Evolutionary conservation across 1,284 basidiomycete genomes (phyloP), one percentile per base, ranked within the genome.

Genomic region (Moesziomyces aphidis): DNA sequence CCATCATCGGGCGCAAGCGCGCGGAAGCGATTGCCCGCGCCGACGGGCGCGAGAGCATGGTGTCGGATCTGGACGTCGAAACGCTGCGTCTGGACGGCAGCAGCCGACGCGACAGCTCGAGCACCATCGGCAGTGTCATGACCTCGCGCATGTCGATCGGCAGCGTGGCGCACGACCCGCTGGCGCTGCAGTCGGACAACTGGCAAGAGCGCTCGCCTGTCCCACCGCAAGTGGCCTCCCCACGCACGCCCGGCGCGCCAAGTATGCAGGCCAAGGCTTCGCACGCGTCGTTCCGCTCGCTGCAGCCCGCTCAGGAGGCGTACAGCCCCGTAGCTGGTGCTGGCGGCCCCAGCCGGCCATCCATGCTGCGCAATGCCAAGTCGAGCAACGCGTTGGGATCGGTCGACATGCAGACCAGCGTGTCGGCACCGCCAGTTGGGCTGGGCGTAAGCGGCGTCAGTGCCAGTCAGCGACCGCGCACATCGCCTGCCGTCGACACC

Each of bases 51-150:
- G 79, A 76, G 31, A 78, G 75, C 49, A 68, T 82, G 61, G 73
- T 81, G 5, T 82, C 80, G 7, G 80, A 82, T 43, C 74, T 82
- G 34, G 80, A 82, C 43, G 80, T 82, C 45, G 80, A 82, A 60
- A 82, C 79, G 39, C 56, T 82, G 45, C 69, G 79, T 4, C 63
- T 82, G 22, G 79, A 81, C 42, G 78, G 64, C 9, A 76, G 77
- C 65, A 77, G 74, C 44, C 68, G 79, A 26, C 51, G 78, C 13
- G 76, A 73, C 42, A 81, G 80, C 50, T 56, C 59, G 5, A 80
- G 77, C 50, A 79, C 80, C 19, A 70, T 81, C 36, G 70, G 47
- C 17, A 77, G 62, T 48, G 43, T 76, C 28, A 67, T 70, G 48
- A 74, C 51, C 23, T 69, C 61, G 43, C 62, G 72, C 39, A 69